A percentile compares a stretch with the other conserved stretches of the same genome.
These are phyloP conservation scores for Mucor racemosus DNA, from an alignment of 371 early-diverging fungal species.

Conservation along the genomic window DNA sequence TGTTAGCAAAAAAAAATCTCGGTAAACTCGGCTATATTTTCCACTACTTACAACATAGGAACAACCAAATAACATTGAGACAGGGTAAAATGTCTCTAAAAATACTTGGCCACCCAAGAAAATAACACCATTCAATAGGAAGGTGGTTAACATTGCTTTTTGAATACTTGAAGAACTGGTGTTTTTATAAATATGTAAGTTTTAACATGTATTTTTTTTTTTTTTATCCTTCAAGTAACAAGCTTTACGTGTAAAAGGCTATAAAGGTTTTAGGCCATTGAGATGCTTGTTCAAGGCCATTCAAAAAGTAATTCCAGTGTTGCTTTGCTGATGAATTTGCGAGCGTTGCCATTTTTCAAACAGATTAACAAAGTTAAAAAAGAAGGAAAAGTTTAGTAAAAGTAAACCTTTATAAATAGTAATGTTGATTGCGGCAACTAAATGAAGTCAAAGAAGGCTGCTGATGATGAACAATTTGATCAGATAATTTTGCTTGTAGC, in stretches of 20 bases:
- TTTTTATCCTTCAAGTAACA: neutral
- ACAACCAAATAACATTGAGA: slow-evolving; percentile 34
- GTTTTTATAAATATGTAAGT: too few species aligned
- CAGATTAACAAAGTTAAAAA: neutral
- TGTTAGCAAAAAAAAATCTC: neutral
- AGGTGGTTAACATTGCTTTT: slow-evolving; percentile 36
- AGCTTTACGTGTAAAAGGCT: slow-evolving; percentile 41
- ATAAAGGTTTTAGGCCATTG: slow-evolving; percentile 48
- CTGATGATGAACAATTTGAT: too few species aligned
- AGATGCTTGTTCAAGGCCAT: slow-evolving; percentile 43
- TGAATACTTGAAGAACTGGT: slow-evolving; percentile 41
- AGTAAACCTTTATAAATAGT: neutral
- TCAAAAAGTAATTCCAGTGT: slow-evolving; percentile 39
- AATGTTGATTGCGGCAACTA: too few species aligned
- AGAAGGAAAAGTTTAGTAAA: slow-evolving; percentile 4
- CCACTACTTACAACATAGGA: slow-evolving; percentile 39
- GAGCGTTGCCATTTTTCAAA: slow-evolving; percentile 27
- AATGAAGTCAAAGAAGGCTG: too few species aligned
- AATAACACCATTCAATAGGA: slow-evolving; percentile 42
- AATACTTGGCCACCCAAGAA: slow-evolving; percentile 41
- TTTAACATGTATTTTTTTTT: neutral
- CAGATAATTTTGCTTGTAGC: too few species aligned
- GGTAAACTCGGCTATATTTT: slow-evolving; percentile 1
- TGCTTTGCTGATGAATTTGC: slow-evolving; percentile 29
- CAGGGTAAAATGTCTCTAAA: slow-evolving; percentile 38